Percentiles rank a stretch among this genome's conserved stretches.
phyloP scores from a whole-genome alignment of 2,329 filamentous ascomycete species.

The Cladophialophora exuberans region DNA sequence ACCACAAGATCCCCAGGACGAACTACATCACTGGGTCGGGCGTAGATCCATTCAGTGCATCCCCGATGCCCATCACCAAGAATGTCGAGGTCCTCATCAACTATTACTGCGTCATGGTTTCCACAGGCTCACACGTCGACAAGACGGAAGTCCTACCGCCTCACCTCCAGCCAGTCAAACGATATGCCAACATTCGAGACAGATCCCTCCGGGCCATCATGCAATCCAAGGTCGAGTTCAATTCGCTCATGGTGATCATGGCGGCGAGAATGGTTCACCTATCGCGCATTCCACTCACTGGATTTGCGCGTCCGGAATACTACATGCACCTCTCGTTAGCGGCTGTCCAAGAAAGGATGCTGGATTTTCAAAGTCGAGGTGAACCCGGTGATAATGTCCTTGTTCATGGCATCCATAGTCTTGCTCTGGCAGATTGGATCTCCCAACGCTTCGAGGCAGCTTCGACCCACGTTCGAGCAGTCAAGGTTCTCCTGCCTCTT shows the following conservation, averaged over 20 bases:
- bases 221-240: constrained; percentile 13
- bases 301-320: constrained; percentile 8
- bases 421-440: constrained; percentile 19
- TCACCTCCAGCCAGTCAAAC: constrained; percentile 15
- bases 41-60: constrained; percentile 21
- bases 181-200: constrained; percentile 15
- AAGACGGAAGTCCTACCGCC: constrained; percentile 21
- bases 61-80: constrained; percentile 15
- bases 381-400: background rate
- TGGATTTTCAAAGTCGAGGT: constrained; percentile 15
- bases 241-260: constrained; percentile 13
- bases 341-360: constrained; percentile 13
- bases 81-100: constrained; percentile 14
- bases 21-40: constrained; percentile 18
- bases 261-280: constrained; percentile 18
- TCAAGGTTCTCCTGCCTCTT: constrained; percentile 4
- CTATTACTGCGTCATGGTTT: constrained; percentile 10
- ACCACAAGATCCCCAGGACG: constrained; percentile 1
- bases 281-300: constrained; percentile 11
- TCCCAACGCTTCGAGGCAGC: constrained; percentile 19
- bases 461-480: constrained; percentile 13
- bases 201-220: constrained; percentile 6
- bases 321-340: constrained; percentile 15
- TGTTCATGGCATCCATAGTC: constrained; percentile 14
- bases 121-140: constrained; percentile 17